phyloP scores from a whole-genome alignment of 176 grass and related monocot genomes.

The Alloteropsis semialata region DNA sequence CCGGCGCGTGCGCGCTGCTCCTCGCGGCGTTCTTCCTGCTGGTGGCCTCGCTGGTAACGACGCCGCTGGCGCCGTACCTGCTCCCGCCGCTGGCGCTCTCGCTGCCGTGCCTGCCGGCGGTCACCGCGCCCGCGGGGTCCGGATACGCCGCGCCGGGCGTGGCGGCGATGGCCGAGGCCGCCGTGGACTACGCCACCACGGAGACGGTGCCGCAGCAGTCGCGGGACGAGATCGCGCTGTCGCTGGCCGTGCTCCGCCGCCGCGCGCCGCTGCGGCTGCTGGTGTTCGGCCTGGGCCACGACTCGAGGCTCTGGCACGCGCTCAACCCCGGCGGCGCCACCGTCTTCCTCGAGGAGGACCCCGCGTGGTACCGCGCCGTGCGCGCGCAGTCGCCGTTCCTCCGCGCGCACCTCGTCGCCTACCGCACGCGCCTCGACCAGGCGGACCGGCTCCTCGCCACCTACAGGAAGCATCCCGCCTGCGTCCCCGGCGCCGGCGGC shows the following conservation, averaged over 20 bases:
- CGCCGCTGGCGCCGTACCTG: slow-evolving; percentile 24
- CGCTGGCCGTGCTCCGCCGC: slow-evolving; percentile 48
- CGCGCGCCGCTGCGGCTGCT: slow-evolving; percentile 50
- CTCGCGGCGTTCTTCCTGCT: slow-evolving; percentile 3
- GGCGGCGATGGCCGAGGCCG: slow-evolving; percentile 8
- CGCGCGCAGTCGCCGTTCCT: slow-evolving; percentile 31
- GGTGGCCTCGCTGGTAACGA: background rate
- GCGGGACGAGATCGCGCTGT: slow-evolving; percentile 39
- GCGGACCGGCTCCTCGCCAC: slow-evolving; percentile 34
- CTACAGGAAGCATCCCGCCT: background rate
- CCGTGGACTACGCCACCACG: slow-evolving; percentile 26
- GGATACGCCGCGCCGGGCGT: slow-evolving; percentile 22
- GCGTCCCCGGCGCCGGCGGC: background rate
- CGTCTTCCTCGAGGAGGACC: slow-evolving; percentile 68
- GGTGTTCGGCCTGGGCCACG: slow-evolving; percentile 49
- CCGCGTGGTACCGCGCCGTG: slow-evolving; percentile 35
- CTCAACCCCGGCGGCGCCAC: slow-evolving; percentile 63
- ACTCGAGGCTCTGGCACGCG: slow-evolving; percentile 56
- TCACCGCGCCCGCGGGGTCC: background rate
- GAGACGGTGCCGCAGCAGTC: slow-evolving; percentile 49
- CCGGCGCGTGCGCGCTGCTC: slow-evolving; percentile 15
- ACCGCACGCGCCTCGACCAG: slow-evolving; percentile 44
- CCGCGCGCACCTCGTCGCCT: slow-evolving; percentile 44
- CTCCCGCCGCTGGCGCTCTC: slow-evolving; percentile 8
- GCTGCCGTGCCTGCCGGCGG: slow-evolving; percentile 27